Evolutionary conservation across 2,329 filamentous ascomycete genomes (phyloP), one percentile per base, ranked within the genome.

Genomic region (Daldinia sp.): DNA sequence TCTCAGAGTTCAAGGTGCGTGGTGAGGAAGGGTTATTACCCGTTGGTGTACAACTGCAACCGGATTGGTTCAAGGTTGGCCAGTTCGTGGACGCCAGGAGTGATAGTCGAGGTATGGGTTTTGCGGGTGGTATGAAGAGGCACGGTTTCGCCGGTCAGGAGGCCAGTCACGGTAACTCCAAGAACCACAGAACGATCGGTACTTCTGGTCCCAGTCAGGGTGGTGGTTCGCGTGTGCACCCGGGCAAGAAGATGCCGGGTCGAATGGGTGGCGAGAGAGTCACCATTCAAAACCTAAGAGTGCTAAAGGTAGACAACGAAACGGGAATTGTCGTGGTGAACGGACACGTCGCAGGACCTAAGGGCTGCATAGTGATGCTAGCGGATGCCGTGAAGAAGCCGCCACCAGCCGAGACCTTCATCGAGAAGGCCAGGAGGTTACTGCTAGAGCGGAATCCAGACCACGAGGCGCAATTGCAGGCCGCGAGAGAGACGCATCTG

Each of bases 191-290:
- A 74, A 91, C 91, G 25, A 92, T 97, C 81, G 95, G 95, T 83
- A 94, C 93, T 30, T 85, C 90, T 6, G 95, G 95, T 76, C 92
- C 91, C 63, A 91, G 90, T 71, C 95, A 99, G 79, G 95, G 95
- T 68, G 89, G 91, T 75, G 95, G 95, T 80, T 96, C 92, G 66
- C 88, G 95, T 79, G 94, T 99, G 21, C 82, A 93, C 75, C 95
- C 95, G 0, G 95, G 95, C 63, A 99, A 99, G 87, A 95, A 93
- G 81, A 99, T 99, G 95, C 88, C 95, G 3, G 95, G 95, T 57
- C 88, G 92, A 62, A 98, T 99, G 95, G 95, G 95, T 67, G 91
- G 90, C 68, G 86, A 96, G 78, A 88, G 87, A 70, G 91, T 93
- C 58, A 99, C 95, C 48, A 85, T 95, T 60, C 94, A 97, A 84